Conservation (phyloP, 352 stramenopile genomes). For the Phytophthora hibernalis region DNA sequence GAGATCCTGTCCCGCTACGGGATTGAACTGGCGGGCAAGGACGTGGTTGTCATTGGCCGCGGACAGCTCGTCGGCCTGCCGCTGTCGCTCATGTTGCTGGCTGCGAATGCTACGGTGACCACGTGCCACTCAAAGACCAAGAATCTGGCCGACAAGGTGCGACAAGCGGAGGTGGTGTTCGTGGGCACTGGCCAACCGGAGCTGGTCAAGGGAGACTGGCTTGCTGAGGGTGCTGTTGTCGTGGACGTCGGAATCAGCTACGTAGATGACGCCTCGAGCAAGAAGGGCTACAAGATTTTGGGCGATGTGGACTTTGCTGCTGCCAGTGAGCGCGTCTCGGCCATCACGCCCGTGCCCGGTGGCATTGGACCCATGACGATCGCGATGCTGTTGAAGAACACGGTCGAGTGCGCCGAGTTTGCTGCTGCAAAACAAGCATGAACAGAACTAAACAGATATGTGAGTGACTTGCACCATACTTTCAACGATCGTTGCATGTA, state of each 20-base stretch:
- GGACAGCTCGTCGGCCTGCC: constrained; percentile 98
- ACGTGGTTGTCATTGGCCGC: constrained; percentile 97
- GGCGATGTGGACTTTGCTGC: constrained; percentile 97
- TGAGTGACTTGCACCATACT: neutral
- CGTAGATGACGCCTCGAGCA: constrained; percentile 84
- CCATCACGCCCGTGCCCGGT: constrained; percentile 97
- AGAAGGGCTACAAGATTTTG: constrained; percentile 93
- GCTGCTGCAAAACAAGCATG: constrained; percentile 21
- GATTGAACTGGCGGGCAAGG: constrained; percentile 94
- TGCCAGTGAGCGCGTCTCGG: constrained; percentile 83
- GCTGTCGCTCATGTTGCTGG: constrained; percentile 95
- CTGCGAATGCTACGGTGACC: constrained; percentile 97
- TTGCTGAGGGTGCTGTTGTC: constrained; percentile 97
- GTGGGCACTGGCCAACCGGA: constrained; percentile 94
- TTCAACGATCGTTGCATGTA: constrained; percentile 9
- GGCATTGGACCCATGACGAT: constrained; percentile 99
- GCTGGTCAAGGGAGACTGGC: constrained; percentile 95
- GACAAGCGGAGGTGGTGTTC: constrained; percentile 96
- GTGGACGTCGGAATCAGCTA: constrained; percentile 99
- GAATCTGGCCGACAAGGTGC: constrained; percentile 62
- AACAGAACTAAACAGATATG: constrained; percentile 9
- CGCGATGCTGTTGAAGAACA: constrained; percentile 93
- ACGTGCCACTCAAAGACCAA: constrained; percentile 96
- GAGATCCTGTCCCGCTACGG: constrained; percentile 70
- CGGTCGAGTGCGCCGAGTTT: constrained; percentile 66